Evolutionary conservation across 1,284 basidiomycete genomes (phyloP), one percentile per base, ranked within the genome.

Genomic region (Tilletia caries): DNA sequence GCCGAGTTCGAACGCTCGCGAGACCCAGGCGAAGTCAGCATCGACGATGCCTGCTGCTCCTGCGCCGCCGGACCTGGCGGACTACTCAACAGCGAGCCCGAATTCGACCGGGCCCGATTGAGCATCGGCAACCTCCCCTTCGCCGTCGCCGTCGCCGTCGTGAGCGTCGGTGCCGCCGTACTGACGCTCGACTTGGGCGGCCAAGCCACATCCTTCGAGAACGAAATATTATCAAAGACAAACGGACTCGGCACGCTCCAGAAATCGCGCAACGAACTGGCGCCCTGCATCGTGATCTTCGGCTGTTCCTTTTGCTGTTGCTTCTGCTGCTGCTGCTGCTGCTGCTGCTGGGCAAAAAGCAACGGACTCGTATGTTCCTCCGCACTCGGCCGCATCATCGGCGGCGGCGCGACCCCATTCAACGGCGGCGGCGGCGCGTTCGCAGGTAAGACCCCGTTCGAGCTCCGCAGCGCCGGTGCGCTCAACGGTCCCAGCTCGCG

Each of bases 191-290:
- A 12, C 23, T 54, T 54, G 13, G 52, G 25, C 23, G 32, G 66
- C 81, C 81, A 82, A 48, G 68, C 69, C n/a, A 74, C 67, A 54
- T 81, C 78, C 37, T 75, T 74, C 1, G 77, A 78, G 66, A 82
- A 82, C 27, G 78, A 76, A 12, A 82, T 73, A 44, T 82, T 82
- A 50, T 82, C 80, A 65, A 82, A 82, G 34, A 74, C 68, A 70
- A 82, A 71, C 15, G 81, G 77, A 23, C 74, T 72, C 2, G 69
- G 67, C 8, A 82, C 73, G 65, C 68, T 70, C 80, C 80, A 82
- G 46, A 82, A 81, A 3, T 73, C 77, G 29, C 72, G 75, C 54
- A 75, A 71, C 33, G 65, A 71, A 5, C 74, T 73, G 10, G 43
- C 64, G 25, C 41, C 41, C 25, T 44, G 64, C 64, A 46, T 46